Conservation (phyloP, 768 basidiomycete genomes). For the Amanita subjunquillea region DNA sequence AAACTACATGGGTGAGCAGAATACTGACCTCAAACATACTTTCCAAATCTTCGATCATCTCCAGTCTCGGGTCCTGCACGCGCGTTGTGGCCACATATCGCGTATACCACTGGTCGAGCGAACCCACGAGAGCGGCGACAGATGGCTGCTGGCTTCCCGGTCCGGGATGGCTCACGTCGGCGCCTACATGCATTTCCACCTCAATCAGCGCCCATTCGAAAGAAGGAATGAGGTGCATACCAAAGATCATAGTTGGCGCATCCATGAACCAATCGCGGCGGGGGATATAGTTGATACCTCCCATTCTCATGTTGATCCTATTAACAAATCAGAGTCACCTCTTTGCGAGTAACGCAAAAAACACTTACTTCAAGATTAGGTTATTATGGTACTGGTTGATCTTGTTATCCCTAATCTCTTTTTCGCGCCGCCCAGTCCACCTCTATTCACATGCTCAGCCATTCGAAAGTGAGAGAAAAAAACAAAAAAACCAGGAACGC, state of each 20-base stretch:
- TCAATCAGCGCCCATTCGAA: not conserved
- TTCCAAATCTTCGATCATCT: constrained; percentile 34
- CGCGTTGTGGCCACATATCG: constrained; percentile 32
- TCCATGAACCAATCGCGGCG: constrained; percentile 15
- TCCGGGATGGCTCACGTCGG: constrained; percentile 54
- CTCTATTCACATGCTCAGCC: constrained; percentile 1
- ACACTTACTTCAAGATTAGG: constrained; percentile 38
- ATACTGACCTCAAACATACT: constrained; percentile 23
- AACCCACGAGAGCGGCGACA: constrained; percentile 48
- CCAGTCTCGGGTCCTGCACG: constrained; percentile 36
- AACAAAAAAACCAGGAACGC: not conserved
- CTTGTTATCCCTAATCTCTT: constrained; percentile 6
- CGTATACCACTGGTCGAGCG: constrained; percentile 32
- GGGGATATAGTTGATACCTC: constrained; percentile 34
- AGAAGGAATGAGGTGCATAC: constrained; percentile 17
- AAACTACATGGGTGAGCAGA: not conserved
- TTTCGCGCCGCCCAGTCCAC: constrained; percentile 19
- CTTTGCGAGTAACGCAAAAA: not conserved
- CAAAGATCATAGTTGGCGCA: constrained; percentile 29
- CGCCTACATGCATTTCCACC: constrained; percentile 24
- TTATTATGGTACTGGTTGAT: constrained; percentile 50
- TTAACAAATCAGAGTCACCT: not conserved
- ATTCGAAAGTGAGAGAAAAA: constrained; percentile 1
- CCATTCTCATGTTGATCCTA: constrained; percentile 47
- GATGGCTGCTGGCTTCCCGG: constrained; percentile 46